A percentile compares a stretch with the other conserved stretches of the same genome.
Evolutionary conservation across 2,329 filamentous ascomycete genomes (phyloP).

Genomic region (Drechmeria coniospora): DNA sequence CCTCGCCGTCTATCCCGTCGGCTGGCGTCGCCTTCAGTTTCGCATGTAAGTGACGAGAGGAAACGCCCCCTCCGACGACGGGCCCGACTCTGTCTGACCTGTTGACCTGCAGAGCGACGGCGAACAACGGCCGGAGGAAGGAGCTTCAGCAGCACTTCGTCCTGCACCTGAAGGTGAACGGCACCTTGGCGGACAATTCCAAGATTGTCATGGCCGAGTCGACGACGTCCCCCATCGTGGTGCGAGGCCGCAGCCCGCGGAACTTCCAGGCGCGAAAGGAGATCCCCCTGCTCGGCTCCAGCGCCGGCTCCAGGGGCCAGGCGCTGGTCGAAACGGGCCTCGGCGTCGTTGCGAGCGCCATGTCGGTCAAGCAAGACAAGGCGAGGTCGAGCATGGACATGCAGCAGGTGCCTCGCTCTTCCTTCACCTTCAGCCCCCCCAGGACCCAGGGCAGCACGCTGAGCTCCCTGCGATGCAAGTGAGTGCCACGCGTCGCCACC

Average conservation of each 20-base stretch:
- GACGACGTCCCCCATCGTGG: conserved; percentile 80
- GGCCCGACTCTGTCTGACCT: background rate
- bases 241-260: conserved; percentile 78
- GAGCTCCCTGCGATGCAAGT: conserved; percentile 42
- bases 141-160: conserved; percentile 95
- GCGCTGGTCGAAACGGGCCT: conserved; percentile 49
- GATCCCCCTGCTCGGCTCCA: conserved; percentile 66
- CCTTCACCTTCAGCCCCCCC: conserved; percentile 42
- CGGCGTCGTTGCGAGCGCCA: conserved; percentile 42
- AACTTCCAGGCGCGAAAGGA: conserved; percentile 95
- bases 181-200: conserved; percentile 66
- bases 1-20: conserved; percentile 79
- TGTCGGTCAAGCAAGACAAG: conserved; percentile 41
- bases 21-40: conserved; percentile 88
- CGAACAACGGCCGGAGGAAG: conserved; percentile 88
- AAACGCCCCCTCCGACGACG: background rate
- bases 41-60: conserved; percentile 51
- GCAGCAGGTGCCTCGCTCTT: conserved; percentile 38
- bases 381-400: conserved; percentile 33
- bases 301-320: conserved; percentile 64
- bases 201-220: conserved; percentile 74
- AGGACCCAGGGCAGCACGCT: conserved; percentile 39
- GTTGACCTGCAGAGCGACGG: conserved; percentile 51
- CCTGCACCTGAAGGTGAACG: conserved; percentile 71
- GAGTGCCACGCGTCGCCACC: no score